These are phyloP conservation scores for Penicillium longicatenatum DNA, from an alignment of 495 filamentous ascomycete species.

Conservation along the genomic window DNA sequence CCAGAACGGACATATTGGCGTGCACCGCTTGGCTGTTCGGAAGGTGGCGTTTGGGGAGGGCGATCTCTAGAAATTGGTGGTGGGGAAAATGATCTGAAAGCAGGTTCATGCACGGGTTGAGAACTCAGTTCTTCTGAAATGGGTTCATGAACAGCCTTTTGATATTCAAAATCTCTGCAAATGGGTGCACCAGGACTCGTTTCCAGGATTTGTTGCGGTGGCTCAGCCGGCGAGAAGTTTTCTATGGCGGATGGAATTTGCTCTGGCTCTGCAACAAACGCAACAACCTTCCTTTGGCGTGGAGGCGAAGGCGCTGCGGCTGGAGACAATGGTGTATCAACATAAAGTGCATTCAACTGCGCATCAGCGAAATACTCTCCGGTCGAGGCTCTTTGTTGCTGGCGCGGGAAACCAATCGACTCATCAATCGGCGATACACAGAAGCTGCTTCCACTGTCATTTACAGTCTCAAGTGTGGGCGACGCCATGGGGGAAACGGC, in stretches of 20 bases:
- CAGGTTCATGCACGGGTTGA: not conserved
- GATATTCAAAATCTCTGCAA: not conserved
- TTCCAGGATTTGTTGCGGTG: not conserved
- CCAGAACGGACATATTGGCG: conserved; percentile 54
- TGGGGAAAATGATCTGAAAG: not conserved
- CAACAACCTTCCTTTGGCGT: not conserved
- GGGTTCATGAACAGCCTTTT: not conserved
- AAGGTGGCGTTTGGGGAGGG: not conserved
- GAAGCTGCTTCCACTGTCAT: conserved; percentile 36
- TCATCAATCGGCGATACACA: conserved; percentile 52
- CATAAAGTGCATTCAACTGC: conserved; percentile 1
- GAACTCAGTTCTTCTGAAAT: not conserved
- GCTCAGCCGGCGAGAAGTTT: conserved; percentile 4
- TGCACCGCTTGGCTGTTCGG: conserved; percentile 18
- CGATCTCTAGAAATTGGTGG: conserved; percentile 8
- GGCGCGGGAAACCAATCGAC: conserved; percentile 5
- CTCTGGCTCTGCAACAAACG: not conserved
- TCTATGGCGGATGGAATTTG: not conserved
- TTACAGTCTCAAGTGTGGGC: conserved; percentile 15
- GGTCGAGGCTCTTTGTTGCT: conserved; percentile 10
- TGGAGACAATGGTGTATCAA: conserved; percentile 2
- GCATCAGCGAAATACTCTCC: conserved; percentile 1
- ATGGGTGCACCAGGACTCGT: not conserved
- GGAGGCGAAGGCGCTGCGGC: not conserved
- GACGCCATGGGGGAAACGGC: conserved; percentile 52